Evolutionary conservation across 257 asterid genomes (phyloP).

Genomic region (Voacanga thouarsii): DNA sequence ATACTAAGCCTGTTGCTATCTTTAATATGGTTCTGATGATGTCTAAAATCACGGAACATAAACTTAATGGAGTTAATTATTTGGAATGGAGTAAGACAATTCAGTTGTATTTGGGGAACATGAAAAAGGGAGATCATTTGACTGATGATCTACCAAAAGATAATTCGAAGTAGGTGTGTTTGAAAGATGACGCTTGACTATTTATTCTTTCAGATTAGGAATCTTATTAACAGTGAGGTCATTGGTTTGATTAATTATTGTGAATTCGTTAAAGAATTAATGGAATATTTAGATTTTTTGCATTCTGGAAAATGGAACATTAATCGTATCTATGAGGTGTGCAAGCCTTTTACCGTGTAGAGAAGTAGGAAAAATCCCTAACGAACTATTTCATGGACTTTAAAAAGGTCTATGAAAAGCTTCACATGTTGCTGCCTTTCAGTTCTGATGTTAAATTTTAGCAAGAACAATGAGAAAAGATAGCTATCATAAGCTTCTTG

Average conservation of each 20-base stretch:
- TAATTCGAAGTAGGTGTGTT: neutral
- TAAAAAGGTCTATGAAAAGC: too few species aligned
- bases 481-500: neutral
- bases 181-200: neutral
- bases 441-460: too few species aligned
- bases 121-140: neutral
- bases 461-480: neutral
- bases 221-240: neutral
- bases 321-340: neutral
- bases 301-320: neutral
- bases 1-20: too few species aligned
- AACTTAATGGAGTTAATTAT: neutral
- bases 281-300: neutral
- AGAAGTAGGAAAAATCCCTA: neutral
- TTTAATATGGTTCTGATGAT: neutral
- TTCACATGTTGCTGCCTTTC: too few species aligned
- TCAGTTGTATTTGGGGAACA: neutral
- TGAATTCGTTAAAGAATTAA: conserved; percentile 3
- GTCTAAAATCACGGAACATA: neutral
- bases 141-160: neutral
- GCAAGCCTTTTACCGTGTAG: neutral
- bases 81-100: neutral
- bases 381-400: too few species aligned
- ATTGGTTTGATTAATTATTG: neutral
- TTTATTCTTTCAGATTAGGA: neutral